These are phyloP conservation scores for Irineochytrium annulatum DNA, from an alignment of 192 early-diverging fungal genomes.

Conservation along the genomic window DNA sequence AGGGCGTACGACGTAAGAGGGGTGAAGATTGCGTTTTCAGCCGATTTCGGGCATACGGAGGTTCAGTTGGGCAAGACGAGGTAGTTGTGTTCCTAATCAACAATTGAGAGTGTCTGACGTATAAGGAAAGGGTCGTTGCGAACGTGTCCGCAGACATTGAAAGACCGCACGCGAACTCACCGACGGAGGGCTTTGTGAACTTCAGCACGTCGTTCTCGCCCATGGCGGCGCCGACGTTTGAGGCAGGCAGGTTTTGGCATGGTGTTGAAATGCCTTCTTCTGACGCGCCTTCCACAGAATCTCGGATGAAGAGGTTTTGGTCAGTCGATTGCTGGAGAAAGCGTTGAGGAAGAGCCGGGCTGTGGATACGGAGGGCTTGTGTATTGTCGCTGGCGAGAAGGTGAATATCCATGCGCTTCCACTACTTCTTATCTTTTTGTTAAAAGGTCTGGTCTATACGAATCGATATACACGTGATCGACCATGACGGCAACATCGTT, in stretches of 20 bases:
- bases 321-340: conserved; percentile 85
- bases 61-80: conserved; percentile 82
- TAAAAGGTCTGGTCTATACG: conserved; percentile 80
- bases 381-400: conserved; percentile 93
- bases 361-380: conserved; percentile 94
- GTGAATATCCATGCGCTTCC: conserved; percentile 26
- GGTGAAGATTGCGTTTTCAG: conserved; percentile 61
- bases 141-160: conserved; percentile 49
- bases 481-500: conserved; percentile 90
- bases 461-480: conserved; percentile 87
- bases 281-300: conserved; percentile 34
- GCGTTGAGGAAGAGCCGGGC: conserved; percentile 77
- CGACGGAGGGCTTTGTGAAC: conserved; percentile 80
- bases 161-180: conserved; percentile 50
- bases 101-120: background rate
- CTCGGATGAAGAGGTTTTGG: conserved; percentile 78
- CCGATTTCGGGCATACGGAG: conserved; percentile 66
- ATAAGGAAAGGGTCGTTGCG: conserved; percentile 32
- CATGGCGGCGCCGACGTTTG: conserved; percentile 76
- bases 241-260: conserved; percentile 47
- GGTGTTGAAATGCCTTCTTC: background rate
- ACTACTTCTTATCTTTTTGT: background rate
- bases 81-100: background rate
- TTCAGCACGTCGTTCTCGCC: conserved; percentile 87
- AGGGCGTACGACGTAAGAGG: conserved; percentile 69